Evolutionary conservation across 1,284 basidiomycete species (phyloP), one percentile per base, ranked within the genome.

Genomic region (Neonothopanus nambi): DNA sequence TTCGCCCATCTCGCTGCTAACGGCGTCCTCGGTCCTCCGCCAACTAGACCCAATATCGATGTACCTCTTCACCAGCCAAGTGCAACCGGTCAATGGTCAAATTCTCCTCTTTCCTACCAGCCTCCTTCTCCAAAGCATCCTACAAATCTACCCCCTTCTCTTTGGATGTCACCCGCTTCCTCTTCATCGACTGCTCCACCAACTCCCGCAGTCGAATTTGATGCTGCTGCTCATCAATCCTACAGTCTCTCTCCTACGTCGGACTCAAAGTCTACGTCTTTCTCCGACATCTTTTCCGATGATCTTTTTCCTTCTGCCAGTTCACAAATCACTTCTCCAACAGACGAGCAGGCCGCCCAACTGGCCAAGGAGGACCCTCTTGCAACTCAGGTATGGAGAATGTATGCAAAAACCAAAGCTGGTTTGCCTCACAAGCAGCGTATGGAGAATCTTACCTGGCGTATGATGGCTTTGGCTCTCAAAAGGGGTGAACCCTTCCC

Each of bases 381-480:
- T 9, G 94, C 94, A 1, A 89, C 95, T 1, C 94, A 98, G 71
- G 91, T 98, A 13, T 98, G 96, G 96, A 93, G 89, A 72, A 93
- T 98, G 82, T 98, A 95, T 67, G 87, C 93, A 36, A 86, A 91
- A 57, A 91, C 91, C 36, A 94, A 94, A 70, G 89, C 89, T 18
- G 83, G 81, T 48, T 72, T 97, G 42, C 94, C 95, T 36, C 93
- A 97, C 67, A 93, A 91, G 0, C 92, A 95, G 67, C 77, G 95
- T 60, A 95, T 98, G 93, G 96, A 98, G 75, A 98, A 97, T 67
- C 70, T 98, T 49, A 97, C 95, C 0, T 98, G 96, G 96, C 77
- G 97, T 57, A 93, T 98, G 92, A 98, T 98, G 95, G 91, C 95
- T 40, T 77, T 99, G 65, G 91, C 89, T 8, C 72, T 98, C 57